phyloP scores from a whole-genome alignment of 106 monocot species.

The Platanthera zijinensis region DNA sequence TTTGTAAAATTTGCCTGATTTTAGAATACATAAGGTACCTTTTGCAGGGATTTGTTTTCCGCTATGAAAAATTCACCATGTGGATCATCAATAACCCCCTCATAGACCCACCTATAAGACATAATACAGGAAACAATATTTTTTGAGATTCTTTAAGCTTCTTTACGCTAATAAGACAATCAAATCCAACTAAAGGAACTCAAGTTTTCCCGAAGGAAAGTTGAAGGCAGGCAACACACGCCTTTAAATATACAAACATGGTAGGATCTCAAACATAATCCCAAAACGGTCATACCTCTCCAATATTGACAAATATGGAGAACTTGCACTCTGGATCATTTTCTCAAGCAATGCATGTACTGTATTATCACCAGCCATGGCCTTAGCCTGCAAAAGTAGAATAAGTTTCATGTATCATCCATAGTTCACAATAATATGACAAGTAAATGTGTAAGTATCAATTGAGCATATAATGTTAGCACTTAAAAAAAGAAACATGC shows the following conservation, averaged over 20 bases:
- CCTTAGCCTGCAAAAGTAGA: slow-evolving; percentile 56
- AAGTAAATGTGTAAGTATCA: background rate
- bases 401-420: background rate
- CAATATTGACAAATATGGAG: slow-evolving; percentile 79
- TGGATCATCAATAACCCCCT: slow-evolving; percentile 96
- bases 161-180: slow-evolving; percentile 5
- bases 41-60: slow-evolving; percentile 86
- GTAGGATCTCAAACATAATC: background rate
- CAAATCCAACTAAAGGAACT: background rate
- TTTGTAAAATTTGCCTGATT: background rate
- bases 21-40: slow-evolving; percentile 36
- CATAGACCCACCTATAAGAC: slow-evolving; percentile 83
- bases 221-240: background rate
- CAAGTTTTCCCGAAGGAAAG: background rate
- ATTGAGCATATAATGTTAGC: background rate
- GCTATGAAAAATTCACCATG: slow-evolving; percentile 98
- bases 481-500: background rate
- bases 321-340: slow-evolving; percentile 85
- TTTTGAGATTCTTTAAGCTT: background rate
- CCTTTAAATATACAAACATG: background rate
- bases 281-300: slow-evolving; percentile 52
- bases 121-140: background rate
- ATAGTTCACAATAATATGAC: background rate
- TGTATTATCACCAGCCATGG: slow-evolving; percentile 91
- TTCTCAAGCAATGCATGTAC: slow-evolving; percentile 83